Evolutionary conservation across 495 filamentous ascomycete species (phyloP).

Genomic region (Stereocaulon alpinum): DNA sequence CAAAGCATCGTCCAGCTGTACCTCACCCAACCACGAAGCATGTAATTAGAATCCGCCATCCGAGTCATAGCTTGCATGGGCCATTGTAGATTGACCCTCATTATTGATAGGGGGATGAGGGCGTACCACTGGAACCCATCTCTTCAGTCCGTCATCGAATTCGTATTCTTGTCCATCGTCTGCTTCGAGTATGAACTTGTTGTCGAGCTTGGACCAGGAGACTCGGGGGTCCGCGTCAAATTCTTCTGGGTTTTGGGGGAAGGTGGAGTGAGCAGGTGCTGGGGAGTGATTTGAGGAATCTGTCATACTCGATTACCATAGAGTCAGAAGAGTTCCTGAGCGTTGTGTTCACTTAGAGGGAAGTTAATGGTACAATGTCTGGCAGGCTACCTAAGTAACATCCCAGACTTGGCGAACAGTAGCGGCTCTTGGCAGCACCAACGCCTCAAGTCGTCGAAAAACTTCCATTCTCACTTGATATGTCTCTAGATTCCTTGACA

Average conservation of each 20-base stretch:
- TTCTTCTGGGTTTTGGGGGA: conserved; percentile 60
- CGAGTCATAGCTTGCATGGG: conserved; percentile 12
- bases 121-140: conserved; percentile 70
- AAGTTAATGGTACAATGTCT: no score
- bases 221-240: conserved; percentile 79
- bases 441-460: no score
- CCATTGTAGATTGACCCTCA: conserved; percentile 15
- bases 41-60: conserved; percentile 26
- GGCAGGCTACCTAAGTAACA: no score
- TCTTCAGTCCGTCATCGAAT: conserved; percentile 57
- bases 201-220: conserved; percentile 69
- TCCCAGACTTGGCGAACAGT: no score
- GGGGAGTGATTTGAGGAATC: conserved; percentile 11
- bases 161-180: conserved; percentile 80
- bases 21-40: conserved; percentile 26
- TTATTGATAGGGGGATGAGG: conserved; percentile 17
- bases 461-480: no score
- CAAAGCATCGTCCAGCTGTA: conserved; percentile 67
- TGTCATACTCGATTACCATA: not conserved
- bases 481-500: no score
- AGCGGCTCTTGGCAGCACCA: no score
- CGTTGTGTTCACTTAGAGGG: not conserved
- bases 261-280: conserved; percentile 28
- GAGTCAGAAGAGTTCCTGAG: no score
- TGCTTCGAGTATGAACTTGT: conserved; percentile 73